Percentiles rank a stretch among this genome's conserved stretches.
phyloP scores from a whole-genome alignment of 2,329 filamentous ascomycete species.

The Claviceps paspali region DNA sequence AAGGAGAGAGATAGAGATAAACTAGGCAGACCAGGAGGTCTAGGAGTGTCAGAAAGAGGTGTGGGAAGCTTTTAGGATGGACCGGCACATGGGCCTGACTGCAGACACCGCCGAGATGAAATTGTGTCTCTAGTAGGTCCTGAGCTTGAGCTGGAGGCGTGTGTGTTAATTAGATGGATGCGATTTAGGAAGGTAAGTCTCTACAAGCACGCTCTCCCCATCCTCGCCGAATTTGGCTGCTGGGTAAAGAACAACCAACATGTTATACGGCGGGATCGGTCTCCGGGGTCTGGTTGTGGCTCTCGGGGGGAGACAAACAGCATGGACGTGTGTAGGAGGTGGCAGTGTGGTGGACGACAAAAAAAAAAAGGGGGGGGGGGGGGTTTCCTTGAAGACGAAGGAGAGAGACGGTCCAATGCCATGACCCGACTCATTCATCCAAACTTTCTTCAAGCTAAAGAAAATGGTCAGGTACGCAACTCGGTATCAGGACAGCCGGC shows the following conservation, averaged over 20 bases:
- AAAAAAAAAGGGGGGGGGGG: background rate
- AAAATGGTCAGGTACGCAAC: constrained; percentile 5
- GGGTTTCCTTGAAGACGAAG: background rate
- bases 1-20: constrained; percentile 1
- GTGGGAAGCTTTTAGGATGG: constrained; percentile 5
- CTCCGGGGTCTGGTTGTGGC: background rate
- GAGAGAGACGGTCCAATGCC: constrained; percentile 1
- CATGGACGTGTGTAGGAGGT: constrained; percentile 1
- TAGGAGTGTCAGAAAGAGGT: constrained; percentile 5
- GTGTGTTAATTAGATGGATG: background rate
- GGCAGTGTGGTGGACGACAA: no score
- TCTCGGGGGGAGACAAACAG: background rate
- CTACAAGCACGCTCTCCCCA: background rate
- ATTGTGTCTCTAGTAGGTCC: constrained; percentile 1
- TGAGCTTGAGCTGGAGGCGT: constrained; percentile 1
- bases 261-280: background rate
- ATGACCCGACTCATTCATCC: constrained; percentile 3
- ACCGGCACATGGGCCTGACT: constrained; percentile 4
- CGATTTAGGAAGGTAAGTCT: background rate
- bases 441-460: constrained; percentile 3
- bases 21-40: constrained; percentile 1
- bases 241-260: constrained; percentile 1
- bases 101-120: constrained; percentile 1
- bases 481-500: constrained; percentile 5
- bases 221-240: background rate